phyloP scores from a whole-genome alignment of 108 stramenopile genomes.

The Aurantiochytrium sp. region DNA sequence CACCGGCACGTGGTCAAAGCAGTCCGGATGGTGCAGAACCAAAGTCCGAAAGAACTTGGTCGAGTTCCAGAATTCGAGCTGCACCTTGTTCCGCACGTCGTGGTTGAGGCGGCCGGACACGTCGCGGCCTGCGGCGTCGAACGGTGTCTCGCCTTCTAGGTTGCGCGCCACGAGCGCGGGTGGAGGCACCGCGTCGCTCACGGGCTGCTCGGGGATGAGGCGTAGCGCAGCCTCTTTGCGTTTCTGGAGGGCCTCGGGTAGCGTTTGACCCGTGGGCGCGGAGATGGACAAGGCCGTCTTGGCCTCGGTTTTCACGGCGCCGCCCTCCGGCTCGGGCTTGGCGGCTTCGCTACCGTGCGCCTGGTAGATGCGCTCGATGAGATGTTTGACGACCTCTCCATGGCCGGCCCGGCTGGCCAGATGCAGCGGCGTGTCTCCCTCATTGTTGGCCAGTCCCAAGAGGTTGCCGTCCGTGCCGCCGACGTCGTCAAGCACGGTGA shows the following conservation, averaged over 20 bases:
- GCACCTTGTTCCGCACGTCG: neutral
- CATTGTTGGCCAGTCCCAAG: neutral
- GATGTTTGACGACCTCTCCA: neutral
- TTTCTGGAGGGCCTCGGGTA: neutral
- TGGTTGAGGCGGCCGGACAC: neutral
- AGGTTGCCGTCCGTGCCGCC: neutral
- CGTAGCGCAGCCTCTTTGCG: neutral
- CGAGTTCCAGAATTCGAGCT: neutral
- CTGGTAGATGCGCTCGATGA: neutral
- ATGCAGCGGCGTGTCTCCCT: conserved; percentile 29
- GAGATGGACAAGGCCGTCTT: neutral
- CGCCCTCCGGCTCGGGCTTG: neutral
- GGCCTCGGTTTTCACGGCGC: neutral
- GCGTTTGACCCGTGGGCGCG: neutral
- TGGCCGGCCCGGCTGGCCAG: conserved; percentile 21
- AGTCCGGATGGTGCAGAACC: conserved; percentile 35
- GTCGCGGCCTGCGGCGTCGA: neutral
- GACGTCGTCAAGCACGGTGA: neutral
- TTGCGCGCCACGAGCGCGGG: neutral
- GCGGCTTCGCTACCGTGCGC: neutral
- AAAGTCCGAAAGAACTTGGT: neutral
- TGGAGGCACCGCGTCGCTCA: neutral
- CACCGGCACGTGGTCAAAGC: conserved; percentile 29
- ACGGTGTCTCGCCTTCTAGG: neutral
- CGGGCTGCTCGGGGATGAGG: neutral